Base-by-base conservation (phyloP, 2,329 filamentous ascomycete genomes). In the Xylaria sp. region DNA sequence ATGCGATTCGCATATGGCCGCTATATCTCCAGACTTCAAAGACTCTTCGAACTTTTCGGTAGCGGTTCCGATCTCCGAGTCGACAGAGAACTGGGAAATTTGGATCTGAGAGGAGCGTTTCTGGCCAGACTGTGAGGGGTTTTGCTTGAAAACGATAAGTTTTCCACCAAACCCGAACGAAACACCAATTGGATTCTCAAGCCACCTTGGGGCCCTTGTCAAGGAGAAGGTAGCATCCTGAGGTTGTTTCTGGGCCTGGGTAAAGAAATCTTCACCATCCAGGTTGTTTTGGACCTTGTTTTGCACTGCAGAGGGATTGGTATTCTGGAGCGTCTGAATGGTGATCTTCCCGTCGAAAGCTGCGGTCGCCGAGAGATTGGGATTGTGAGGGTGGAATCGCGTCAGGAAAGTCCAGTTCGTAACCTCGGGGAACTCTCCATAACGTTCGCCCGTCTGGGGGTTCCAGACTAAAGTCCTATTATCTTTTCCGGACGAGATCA, bases 371-470 rank as follows among this genome's bases (percentile, higher is more conserved):
- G 93, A 91, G 53, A 99, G 80, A 69, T 87, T 90, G 9, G 94
- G 93, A 72, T 99, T 96, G 63, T 90, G 87, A 24, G 94, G 94
- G 71, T 96, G 92, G 82, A 95, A 97, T 58, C 88, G 85, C 4
- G 94, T 96, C 70, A 93, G 87, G 78, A 99, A 99, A 5, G 92
- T 96, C 93, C 94, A 99, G 74, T 97, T 99, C n/a, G 93, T 97
- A 49, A 96, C 92, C 66, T 97, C 91, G 4, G 93, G 92, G 69
- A 97, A 93, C 74, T 97, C 93, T 61, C 95, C 94, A 60, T 92
- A 89, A 11, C 84, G 81, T 69, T 94, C 86, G 48, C 93, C 93
- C 2, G 89, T 96, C 67, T 94, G 90, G 1, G 94, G 91, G 72
- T 97, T 97, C 94, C 95, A 99, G 57, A 94, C 87, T 56, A 99